Evolutionary conservation across 257 asterid species (phyloP).

Genomic region (Capsicum rhomboideum): DNA sequence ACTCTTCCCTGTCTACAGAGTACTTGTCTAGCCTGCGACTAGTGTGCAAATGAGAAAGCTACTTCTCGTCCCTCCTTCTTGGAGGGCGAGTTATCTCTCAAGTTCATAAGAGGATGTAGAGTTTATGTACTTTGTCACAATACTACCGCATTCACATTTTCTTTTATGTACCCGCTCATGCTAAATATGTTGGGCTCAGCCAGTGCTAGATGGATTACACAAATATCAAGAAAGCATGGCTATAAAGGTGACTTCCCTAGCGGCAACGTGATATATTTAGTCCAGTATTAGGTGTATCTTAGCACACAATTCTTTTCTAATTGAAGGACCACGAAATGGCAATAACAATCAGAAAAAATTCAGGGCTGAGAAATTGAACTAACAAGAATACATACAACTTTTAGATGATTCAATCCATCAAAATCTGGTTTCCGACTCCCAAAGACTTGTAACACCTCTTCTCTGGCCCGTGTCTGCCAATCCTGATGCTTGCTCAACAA

Average conservation of each 20-base stretch:
- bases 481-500: neutral
- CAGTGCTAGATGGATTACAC: too few relatives aligned
- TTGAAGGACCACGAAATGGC: neutral
- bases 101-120: neutral
- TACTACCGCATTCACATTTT: neutral
- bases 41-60: neutral
- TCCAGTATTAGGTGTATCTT: neutral
- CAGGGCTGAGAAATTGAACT: neutral
- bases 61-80: neutral
- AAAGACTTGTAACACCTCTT: neutral
- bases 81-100: neutral
- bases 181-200: too few relatives aligned
- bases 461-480: neutral
- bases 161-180: too few relatives aligned
- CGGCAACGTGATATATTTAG: neutral
- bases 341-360: too few relatives aligned
- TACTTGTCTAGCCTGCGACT: neutral
- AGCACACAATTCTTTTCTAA: neutral
- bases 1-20: neutral
- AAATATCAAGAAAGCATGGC: neutral
- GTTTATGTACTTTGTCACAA: neutral
- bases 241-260: neutral
- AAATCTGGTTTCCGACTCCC: neutral
- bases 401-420: neutral
- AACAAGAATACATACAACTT: neutral